Percentiles rank a stretch among this genome's conserved stretches.
Evolutionary conservation across 805 yeast genomes (phyloP).

Genomic region (Ogataea polymorpha): DNA sequence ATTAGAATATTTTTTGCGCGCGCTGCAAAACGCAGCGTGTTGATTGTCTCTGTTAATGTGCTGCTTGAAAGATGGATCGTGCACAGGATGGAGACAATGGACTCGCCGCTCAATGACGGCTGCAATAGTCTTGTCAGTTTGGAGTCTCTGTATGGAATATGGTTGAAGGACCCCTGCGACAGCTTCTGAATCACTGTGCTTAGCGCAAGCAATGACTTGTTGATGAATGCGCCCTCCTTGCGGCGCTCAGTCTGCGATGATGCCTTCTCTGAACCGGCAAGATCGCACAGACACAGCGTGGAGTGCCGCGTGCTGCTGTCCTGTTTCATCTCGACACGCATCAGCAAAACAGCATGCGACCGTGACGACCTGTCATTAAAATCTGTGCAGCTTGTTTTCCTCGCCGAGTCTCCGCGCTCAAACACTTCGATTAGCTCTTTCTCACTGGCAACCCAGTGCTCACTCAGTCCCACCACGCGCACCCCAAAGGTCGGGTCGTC

Average conservation of each 20-base stretch:
- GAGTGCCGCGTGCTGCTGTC: constrained; percentile 43
- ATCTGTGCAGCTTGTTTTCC: constrained; percentile 87
- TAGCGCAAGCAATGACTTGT: constrained; percentile 83
- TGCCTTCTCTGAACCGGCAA: constrained; percentile 96
- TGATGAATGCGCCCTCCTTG: constrained; percentile 91
- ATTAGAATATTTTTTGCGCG: constrained; percentile 84
- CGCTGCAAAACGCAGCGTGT: constrained; percentile 88
- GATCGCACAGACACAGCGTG: constrained; percentile 82
- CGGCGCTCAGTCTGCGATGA: constrained; percentile 73
- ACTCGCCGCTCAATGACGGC: constrained; percentile 86
- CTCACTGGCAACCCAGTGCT: constrained; percentile 52
- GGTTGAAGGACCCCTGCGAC: constrained; percentile 39
- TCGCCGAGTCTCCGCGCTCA: constrained; percentile 63
- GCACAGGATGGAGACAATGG: constrained; percentile 81
- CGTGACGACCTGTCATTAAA: constrained; percentile 84
- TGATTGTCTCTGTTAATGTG: constrained; percentile 72
- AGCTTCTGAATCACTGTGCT: constrained; percentile 90
- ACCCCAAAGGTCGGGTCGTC: constrained; percentile 76
- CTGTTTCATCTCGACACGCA: constrained; percentile 51
- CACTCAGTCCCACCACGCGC: constrained; percentile 68
- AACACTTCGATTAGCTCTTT: constrained; percentile 61
- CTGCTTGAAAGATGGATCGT: constrained; percentile 69
- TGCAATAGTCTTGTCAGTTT: constrained; percentile 86
- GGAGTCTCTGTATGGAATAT: constrained; percentile 91
- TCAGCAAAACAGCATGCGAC: constrained; percentile 84